These are phyloP conservation scores for Iberis pinnata DNA, from an alignment of 345 rosid species.

Conservation along the genomic window DNA sequence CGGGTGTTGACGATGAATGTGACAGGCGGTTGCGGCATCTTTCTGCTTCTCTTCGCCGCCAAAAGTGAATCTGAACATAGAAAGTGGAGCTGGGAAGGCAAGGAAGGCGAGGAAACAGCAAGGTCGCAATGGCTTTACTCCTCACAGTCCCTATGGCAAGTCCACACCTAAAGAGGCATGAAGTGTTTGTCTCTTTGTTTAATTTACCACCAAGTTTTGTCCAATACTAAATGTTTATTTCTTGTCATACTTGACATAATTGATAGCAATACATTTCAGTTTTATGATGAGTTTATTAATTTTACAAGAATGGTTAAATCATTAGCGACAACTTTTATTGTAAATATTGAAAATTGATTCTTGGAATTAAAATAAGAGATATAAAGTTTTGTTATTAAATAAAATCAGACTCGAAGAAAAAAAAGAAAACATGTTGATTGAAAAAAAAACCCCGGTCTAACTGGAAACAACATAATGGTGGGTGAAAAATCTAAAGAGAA, in stretches of 20 bases:
- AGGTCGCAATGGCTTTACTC: slow-evolving; percentile 52
- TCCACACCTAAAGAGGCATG: slow-evolving; percentile 25
- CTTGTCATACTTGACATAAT: too few relatives aligned
- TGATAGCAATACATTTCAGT: too few relatives aligned
- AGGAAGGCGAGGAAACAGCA: slow-evolving; percentile 51
- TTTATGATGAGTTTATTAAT: too few relatives aligned
- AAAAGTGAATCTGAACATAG: slow-evolving; percentile 74
- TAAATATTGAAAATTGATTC: too few relatives aligned
- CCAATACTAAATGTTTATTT: too few relatives aligned
- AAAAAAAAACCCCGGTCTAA: neutral
- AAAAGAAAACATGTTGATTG: slow-evolving; percentile 10
- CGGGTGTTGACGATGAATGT: neutral
- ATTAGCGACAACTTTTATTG: too few relatives aligned
- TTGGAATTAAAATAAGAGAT: too few relatives aligned
- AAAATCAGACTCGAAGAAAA: too few relatives aligned
- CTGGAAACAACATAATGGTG: too few relatives aligned
- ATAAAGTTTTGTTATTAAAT: too few relatives aligned
- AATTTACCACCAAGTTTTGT: slow-evolving; percentile 12
- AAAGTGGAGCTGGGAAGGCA: slow-evolving; percentile 78
- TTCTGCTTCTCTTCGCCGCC: slow-evolving; percentile 90
- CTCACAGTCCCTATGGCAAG: slow-evolving; percentile 74
- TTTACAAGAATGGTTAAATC: neutral
- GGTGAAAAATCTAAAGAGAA: neutral
- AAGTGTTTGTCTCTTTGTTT: neutral
- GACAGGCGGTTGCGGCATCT: slow-evolving; percentile 81